Percentiles rank a stretch among this genome's conserved stretches.
Evolutionary conservation across 2,329 filamentous ascomycete genomes (phyloP).

Genomic region (Fusarium pseudoanthophilum): DNA sequence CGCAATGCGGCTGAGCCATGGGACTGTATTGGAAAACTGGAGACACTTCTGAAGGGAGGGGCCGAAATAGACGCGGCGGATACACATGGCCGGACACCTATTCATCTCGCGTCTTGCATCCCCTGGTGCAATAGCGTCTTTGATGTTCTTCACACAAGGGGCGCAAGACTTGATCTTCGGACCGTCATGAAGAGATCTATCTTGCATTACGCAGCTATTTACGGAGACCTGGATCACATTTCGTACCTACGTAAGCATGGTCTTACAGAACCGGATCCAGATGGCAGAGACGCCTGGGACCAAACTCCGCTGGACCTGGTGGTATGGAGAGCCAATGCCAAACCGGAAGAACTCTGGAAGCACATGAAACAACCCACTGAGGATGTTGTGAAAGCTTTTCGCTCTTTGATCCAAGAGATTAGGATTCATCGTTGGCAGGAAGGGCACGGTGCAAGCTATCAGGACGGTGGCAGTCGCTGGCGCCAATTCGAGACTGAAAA

Average conservation of each 20-base stretch:
- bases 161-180: background rate
- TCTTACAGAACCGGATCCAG: background rate
- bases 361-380: background rate
- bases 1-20: background rate
- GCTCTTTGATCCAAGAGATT: background rate
- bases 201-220: background rate
- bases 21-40: background rate
- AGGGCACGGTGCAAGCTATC: background rate
- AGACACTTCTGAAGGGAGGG: background rate
- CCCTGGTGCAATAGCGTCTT: background rate
- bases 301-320: background rate
- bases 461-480: background rate
- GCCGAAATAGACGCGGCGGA: background rate
- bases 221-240: background rate
- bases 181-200: accelerated
- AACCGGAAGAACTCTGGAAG: accelerated
- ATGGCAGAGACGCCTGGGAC: background rate
- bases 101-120: background rate
- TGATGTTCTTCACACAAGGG: background rate
- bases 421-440: too few relatives aligned
- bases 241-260: background rate
- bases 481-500: accelerated
- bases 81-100: background rate
- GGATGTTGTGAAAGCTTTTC: accelerated
- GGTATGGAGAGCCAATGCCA: background rate